phyloP scores from a whole-genome alignment of 345 rosid species.

The Hibiscus trionum region DNA sequence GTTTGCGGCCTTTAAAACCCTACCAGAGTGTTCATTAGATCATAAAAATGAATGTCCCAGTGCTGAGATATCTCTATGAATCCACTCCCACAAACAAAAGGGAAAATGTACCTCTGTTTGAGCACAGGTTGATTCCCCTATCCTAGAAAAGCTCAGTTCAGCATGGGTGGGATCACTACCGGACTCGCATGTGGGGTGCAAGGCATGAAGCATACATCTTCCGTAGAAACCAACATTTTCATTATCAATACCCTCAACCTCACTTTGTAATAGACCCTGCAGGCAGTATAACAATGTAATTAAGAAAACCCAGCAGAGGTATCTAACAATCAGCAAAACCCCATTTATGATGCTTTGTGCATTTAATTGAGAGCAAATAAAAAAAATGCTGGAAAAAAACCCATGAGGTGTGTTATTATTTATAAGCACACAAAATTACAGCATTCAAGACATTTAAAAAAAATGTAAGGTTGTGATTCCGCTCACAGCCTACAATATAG shows the following conservation, averaged over 20 bases:
- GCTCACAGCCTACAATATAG: neutral
- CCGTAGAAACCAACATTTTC: conserved; percentile 48
- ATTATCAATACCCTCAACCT: conserved; percentile 35
- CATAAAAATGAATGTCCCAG: neutral
- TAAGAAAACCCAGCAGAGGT: neutral
- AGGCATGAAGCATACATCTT: conserved; percentile 36
- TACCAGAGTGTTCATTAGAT: conserved; percentile 10
- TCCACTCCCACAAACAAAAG: neutral
- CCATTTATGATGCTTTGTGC: neutral
- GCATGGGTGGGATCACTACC: conserved; percentile 9
- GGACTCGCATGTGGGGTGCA: conserved; percentile 14
- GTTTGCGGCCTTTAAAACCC: conserved; percentile 49
- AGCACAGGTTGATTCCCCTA: conserved; percentile 33
- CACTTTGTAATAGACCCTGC: conserved; percentile 48
- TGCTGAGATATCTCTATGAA: neutral
- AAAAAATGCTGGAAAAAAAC: neutral
- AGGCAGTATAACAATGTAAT: neutral
- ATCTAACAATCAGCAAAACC: neutral
- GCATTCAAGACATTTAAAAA: neutral
- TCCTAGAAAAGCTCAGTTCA: conserved; percentile 14
- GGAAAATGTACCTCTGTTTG: conserved; percentile 42
- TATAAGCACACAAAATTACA: neutral
- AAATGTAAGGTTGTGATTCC: neutral
- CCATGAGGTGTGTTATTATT: neutral
- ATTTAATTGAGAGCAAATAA: neutral